These are phyloP conservation scores for Phytopythium kandeliae DNA, from an alignment of 352 stramenopile genomes.

Conservation along the genomic window DNA sequence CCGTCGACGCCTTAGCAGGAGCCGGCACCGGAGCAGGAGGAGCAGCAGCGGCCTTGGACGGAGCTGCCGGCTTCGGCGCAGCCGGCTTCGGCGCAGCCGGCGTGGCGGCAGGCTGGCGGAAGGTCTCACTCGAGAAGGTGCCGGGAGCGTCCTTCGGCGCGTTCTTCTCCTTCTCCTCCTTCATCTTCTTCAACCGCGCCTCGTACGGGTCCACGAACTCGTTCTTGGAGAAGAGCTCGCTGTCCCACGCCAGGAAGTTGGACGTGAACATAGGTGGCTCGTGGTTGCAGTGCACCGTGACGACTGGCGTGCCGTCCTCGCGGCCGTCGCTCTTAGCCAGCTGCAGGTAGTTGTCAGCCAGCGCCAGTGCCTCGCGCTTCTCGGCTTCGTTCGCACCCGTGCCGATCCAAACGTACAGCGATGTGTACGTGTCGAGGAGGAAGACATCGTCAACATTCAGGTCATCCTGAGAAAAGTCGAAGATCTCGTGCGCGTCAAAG, in stretches of 20 bases:
- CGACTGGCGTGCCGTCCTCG: constrained; percentile 74
- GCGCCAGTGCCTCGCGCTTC: constrained; percentile 54
- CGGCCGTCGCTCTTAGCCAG: constrained; percentile 77
- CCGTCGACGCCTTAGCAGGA: constrained; percentile 19
- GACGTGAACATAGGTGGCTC: constrained; percentile 89
- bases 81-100: constrained; percentile 1
- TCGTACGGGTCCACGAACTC: constrained; percentile 90
- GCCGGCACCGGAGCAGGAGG: constrained; percentile 10
- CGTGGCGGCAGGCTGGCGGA: background rate
- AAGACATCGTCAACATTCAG: constrained; percentile 90
- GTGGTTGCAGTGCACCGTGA: constrained; percentile 71
- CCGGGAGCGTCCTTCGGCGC: constrained; percentile 44
- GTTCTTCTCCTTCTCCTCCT: constrained; percentile 77
- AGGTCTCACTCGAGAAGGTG: constrained; percentile 42
- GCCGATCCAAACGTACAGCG: constrained; percentile 90
- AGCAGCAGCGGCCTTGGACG: constrained; percentile 3
- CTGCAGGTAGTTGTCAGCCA: constrained; percentile 70
- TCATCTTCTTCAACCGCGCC: constrained; percentile 69
- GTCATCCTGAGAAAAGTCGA: constrained; percentile 88
- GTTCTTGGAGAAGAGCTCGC: constrained; percentile 70
- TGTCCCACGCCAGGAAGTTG: constrained; percentile 90
- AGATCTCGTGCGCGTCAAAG: constrained; percentile 83
- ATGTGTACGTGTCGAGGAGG: constrained; percentile 87
- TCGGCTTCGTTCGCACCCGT: constrained; percentile 64
- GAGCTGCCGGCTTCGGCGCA: background rate